These are phyloP conservation scores for Bullera alba DNA, from an alignment of 768 basidiomycete genomes.

Conservation along the genomic window DNA sequence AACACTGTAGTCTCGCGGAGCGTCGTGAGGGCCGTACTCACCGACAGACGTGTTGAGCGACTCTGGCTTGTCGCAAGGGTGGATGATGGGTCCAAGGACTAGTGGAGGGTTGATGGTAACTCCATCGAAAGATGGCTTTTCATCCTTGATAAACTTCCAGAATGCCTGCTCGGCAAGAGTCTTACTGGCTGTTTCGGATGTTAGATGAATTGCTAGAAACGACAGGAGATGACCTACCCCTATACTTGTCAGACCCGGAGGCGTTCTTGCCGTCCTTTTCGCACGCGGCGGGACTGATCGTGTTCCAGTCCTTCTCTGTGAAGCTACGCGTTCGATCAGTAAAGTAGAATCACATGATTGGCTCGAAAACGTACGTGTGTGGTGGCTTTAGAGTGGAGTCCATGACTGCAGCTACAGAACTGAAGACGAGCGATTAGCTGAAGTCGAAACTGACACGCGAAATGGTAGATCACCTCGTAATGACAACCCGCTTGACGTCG, in stretches of 20 bases:
- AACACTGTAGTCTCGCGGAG: background rate
- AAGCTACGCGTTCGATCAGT: constrained; percentile 13
- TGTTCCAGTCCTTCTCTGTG: constrained; percentile 39
- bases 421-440: too few species aligned
- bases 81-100: constrained; percentile 47
- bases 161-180: constrained; percentile 39
- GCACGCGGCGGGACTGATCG: constrained; percentile 4
- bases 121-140: constrained; percentile 39
- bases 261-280: constrained; percentile 25
- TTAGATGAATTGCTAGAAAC: constrained; percentile 5
- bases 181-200: constrained; percentile 22
- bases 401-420: constrained; percentile 47
- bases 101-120: constrained; percentile 42
- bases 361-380: constrained; percentile 11
- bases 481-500: constrained; percentile 59
- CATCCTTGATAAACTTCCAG: constrained; percentile 39
- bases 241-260: constrained; percentile 20
- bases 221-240: too few species aligned
- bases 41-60: constrained; percentile 48
- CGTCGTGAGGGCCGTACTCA: constrained; percentile 6
- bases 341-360: background rate
- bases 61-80: constrained; percentile 46
- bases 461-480: too few species aligned
- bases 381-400: constrained; percentile 18
- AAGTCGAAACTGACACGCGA: too few species aligned